Evolutionary conservation across 225 moss, liverwort and hornwort genomes (phyloP).

Genomic region (Asterella californica): DNA sequence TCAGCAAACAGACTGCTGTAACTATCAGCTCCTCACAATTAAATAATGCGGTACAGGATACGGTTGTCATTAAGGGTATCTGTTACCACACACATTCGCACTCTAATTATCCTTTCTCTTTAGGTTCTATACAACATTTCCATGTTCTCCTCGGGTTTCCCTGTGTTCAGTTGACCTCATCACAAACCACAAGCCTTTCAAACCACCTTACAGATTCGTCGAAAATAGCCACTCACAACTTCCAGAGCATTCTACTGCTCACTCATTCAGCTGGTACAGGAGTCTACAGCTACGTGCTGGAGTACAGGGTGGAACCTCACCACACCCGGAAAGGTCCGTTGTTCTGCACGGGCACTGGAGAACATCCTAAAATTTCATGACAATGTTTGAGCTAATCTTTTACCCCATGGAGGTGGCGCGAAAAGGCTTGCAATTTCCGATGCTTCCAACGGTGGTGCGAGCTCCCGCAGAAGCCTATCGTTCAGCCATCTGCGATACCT

Average conservation of each 20-base stretch:
- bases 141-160: too few relatives aligned
- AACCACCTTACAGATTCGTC: not conserved
- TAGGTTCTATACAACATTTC: too few relatives aligned
- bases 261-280: not conserved
- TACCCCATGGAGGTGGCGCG: constrained; percentile 99
- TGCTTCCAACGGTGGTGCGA: constrained; percentile 75
- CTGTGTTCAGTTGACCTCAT: too few relatives aligned
- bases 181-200: not conserved
- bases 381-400: not conserved
- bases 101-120: too few relatives aligned
- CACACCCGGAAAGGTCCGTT: not conserved
- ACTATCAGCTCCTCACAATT: too few relatives aligned
- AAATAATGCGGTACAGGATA: too few relatives aligned
- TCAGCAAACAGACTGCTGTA: too few relatives aligned
- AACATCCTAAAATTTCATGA: not conserved
- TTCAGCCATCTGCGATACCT: constrained; percentile 87
- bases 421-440: constrained; percentile 79
- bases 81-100: too few relatives aligned
- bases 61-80: too few relatives aligned
- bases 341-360: not conserved
- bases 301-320: not conserved
- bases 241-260: not conserved
- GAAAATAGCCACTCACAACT: not conserved
- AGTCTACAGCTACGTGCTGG: not conserved
- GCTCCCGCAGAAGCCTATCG: constrained; percentile 79